phyloP scores from a whole-genome alignment of 257 asterid genomes.

The Przewalskia tangutica region DNA sequence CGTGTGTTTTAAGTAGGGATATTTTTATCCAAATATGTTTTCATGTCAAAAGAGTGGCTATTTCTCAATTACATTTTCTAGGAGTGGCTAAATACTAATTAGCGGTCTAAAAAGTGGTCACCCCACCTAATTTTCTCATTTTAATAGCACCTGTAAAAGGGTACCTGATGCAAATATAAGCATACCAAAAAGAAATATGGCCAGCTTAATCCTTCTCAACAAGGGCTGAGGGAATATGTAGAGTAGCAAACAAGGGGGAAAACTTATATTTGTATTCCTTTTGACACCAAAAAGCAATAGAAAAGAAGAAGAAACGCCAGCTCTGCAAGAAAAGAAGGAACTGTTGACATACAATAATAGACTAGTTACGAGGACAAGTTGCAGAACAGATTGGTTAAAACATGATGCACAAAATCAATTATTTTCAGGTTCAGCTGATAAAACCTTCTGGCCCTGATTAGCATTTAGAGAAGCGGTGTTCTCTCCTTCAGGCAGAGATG shows the following conservation, averaged over 20 bases:
- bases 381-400: background rate
- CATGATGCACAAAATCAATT: background rate
- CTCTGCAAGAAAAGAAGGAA: background rate
- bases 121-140: too few species aligned
- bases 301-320: background rate
- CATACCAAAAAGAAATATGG: too few species aligned
- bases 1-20: too few species aligned
- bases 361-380: background rate
- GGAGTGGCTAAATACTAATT: too few species aligned
- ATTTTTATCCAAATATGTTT: too few species aligned
- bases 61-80: too few species aligned
- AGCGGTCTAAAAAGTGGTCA: too few species aligned
- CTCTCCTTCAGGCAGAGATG: constrained; percentile 12
- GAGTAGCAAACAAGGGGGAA: background rate
- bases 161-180: too few species aligned
- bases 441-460: constrained; percentile 8
- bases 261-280: background rate
- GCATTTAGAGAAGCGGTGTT: constrained; percentile 18
- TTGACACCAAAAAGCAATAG: background rate
- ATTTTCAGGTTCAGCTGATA: constrained; percentile 12
- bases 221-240: background rate
- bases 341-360: background rate
- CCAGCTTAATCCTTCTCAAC: background rate
- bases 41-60: too few species aligned
- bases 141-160: too few species aligned